Evolutionary conservation across 2,329 filamentous ascomycete genomes (phyloP).

Genomic region (Colletotrichum sp.): DNA sequence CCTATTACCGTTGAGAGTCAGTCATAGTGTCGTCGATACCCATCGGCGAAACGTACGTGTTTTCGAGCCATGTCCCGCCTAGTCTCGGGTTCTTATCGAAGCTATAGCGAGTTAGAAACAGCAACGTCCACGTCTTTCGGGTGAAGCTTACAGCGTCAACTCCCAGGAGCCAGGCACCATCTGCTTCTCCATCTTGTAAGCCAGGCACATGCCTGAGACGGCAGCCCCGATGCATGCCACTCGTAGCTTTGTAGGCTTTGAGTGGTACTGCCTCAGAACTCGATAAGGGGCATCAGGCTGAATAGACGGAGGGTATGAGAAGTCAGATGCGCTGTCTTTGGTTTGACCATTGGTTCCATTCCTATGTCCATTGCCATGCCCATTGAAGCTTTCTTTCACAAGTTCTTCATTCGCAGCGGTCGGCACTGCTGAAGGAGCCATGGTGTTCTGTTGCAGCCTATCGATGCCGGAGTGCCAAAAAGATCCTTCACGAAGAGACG

Average conservation of each 20-base stretch:
- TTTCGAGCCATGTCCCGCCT: conserved; percentile 32
- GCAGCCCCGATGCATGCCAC: conserved; percentile 35
- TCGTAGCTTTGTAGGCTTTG: conserved; percentile 37
- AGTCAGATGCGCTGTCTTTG: conserved; percentile 19
- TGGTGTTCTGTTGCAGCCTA: not conserved
- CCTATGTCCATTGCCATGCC: not conserved
- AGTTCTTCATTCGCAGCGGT: not conserved
- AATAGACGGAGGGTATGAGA: conserved; percentile 29
- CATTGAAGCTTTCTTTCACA: not conserved
- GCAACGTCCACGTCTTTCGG: not conserved
- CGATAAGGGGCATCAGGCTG: conserved; percentile 28
- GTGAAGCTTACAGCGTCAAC: conserved; percentile 25
- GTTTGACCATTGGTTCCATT: not conserved
- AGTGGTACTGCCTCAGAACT: conserved; percentile 37
- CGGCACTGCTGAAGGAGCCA: conserved; percentile 9
- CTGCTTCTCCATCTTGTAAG: conserved; percentile 34
- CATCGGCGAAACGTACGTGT: conserved; percentile 21
- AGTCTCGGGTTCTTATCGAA: conserved; percentile 37
- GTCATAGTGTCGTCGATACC: not conserved
- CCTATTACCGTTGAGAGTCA: not conserved
- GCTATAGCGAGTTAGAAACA: not conserved
- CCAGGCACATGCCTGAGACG: conserved; percentile 31
- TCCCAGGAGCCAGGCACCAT: conserved; percentile 33
- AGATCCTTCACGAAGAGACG: not conserved
- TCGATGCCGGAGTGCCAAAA: not conserved